Evolutionary conservation across 306 rosid genomes (phyloP), one percentile per base, ranked within the genome.

Genomic region (Cucumis cinereus): DNA sequence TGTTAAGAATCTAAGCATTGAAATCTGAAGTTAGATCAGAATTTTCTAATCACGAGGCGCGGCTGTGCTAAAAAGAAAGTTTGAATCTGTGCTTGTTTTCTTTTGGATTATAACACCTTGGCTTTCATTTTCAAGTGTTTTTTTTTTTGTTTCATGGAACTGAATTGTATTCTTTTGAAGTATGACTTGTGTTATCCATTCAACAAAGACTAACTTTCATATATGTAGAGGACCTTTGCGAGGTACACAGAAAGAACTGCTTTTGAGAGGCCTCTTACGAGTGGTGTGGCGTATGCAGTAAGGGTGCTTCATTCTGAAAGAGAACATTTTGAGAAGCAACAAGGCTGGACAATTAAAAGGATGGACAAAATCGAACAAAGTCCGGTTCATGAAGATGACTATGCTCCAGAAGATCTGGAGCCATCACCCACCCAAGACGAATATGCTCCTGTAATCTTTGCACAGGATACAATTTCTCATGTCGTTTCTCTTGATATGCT

Each of bases 241-340:
- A 85, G 86, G 83, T 94, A 94, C 83, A 94, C 99, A 7, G 99
- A 94, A 81, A 78, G 97, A 79, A 94, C 99, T 54, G 93, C 97
- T 78, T 94, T 94, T 81, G 99, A 94, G 89, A 86, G 99, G 87
- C 99, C 99, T 53, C 95, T 94, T 61, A 94, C 97, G 14, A 89
- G 98, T 82, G 99, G 99, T 17, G 99, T 94, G 88, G 99, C 99
- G 19, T 92, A 94, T 88, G 99, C 97, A 53, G 97, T 92, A 49
- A 88, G 99, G 85, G 99, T 92, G 83, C 97, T 94, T 77, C 96
- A 89, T 80, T 92, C 95, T 23, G 97, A 94, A 77, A 90, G 94
- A 84, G 97, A 92, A 74, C 96, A 84, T 64, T 94, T 94, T 45
- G 99, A 94, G 91, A 87, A 85, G 90, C 97, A 92, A 74, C 99